A percentile compares a stretch with the other conserved stretches of the same genome.
Evolutionary conservation across 129 eudicot species (phyloP).

Genomic region (Flaveria brownii): DNA sequence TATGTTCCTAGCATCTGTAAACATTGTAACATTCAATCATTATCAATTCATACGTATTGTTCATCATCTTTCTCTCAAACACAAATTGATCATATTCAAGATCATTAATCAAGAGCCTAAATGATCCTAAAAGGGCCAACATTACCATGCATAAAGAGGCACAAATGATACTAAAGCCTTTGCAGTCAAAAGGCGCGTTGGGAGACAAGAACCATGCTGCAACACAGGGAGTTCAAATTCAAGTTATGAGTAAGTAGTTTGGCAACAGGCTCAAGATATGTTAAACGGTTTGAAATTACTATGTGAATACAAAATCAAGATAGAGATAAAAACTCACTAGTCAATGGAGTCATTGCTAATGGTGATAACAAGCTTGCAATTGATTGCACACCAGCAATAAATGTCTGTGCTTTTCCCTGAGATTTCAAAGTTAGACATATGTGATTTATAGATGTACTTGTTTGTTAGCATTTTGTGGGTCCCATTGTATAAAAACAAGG

Average conservation of each 20-base stretch:
- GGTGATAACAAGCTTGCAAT: constrained; percentile 87
- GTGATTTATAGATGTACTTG: neutral
- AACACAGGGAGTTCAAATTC: constrained; percentile 24
- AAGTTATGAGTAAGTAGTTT: neutral
- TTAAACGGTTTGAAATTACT: neutral
- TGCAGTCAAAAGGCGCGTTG: constrained; percentile 86
- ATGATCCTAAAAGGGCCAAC: no score
- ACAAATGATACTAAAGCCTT: constrained; percentile 81
- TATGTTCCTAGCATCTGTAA: no score
- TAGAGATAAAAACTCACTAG: constrained; percentile 55
- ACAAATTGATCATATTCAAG: no score
- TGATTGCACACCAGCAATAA: constrained; percentile 90
- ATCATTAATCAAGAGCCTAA: no score
- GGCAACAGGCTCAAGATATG: constrained; percentile 3
- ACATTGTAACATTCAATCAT: no score
- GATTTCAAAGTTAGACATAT: constrained; percentile 3
- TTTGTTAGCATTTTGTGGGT: neutral
- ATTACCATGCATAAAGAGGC: constrained; percentile 83
- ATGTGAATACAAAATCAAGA: neutral
- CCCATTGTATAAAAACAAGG: neutral
- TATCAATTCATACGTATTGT: no score
- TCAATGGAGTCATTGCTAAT: constrained; percentile 86
- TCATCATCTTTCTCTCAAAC: no score
- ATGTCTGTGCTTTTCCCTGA: constrained; percentile 96
- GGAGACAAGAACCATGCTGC: constrained; percentile 88